Conservation (phyloP, 371 early-diverging fungal species). For the Mortierella sp. region DNA sequence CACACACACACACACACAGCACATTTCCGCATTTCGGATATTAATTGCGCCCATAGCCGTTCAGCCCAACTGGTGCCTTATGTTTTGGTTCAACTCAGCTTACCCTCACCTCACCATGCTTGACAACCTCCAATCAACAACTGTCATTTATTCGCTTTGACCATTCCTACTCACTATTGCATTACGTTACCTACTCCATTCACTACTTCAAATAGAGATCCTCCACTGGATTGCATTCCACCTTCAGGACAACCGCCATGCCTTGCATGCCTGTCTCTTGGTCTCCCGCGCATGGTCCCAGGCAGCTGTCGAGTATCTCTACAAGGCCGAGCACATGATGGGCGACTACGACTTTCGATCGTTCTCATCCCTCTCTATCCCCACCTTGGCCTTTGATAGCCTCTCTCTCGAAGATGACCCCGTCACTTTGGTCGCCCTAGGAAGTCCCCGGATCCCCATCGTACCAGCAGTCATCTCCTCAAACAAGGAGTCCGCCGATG, state of each 20-base stretch:
- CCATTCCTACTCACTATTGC: neutral
- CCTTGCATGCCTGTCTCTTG: constrained; percentile 49
- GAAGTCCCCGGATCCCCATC: neutral
- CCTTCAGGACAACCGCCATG: constrained; percentile 38
- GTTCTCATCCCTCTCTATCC: constrained; percentile 7
- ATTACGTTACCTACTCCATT: neutral
- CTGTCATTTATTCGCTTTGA: neutral
- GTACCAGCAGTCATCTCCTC: neutral
- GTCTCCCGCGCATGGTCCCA: constrained; percentile 55
- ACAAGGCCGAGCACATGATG: constrained; percentile 58
- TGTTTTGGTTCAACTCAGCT: constrained; percentile 6
- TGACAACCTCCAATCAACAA: neutral
- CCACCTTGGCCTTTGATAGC: constrained; percentile 14
- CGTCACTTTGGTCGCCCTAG: neutral
- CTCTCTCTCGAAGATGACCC: constrained; percentile 14
- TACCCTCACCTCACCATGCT: neutral
- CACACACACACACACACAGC: neutral
- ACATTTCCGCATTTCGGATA: neutral
- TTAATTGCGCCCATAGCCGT: neutral
- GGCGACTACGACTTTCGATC: constrained; percentile 17
- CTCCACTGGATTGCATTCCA: constrained; percentile 24
- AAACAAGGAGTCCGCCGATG: neutral
- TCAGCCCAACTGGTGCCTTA: neutral
- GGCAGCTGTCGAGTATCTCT: constrained; percentile 54
- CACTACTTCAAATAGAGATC: constrained; percentile 28